These are phyloP conservation scores for Mycena floridula DNA, from an alignment of 768 basidiomycete genomes.

Conservation along the genomic window DNA sequence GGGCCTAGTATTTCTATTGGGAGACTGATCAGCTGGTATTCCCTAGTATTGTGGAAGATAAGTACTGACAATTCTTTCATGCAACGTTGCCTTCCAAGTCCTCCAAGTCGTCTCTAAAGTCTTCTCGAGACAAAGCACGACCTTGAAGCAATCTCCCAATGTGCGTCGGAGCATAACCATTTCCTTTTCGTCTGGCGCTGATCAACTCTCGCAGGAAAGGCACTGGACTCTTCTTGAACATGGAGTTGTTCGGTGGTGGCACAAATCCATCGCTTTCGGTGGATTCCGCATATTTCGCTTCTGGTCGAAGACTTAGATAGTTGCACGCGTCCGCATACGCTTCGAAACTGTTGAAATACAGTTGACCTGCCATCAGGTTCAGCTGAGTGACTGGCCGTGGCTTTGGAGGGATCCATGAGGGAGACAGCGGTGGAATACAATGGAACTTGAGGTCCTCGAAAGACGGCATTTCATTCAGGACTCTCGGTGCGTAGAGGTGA, in stretches of 20 bases:
- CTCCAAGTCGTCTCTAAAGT: constrained; percentile 2
- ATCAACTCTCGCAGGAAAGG: constrained; percentile 10
- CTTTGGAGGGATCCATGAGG: constrained; percentile 4
- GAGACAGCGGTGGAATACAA: constrained; percentile 15
- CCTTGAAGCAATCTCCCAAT: constrained; percentile 7
- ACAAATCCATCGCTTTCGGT: not conserved
- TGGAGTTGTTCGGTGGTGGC: not conserved
- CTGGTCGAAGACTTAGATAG: constrained; percentile 15
- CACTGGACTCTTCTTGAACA: constrained; percentile 18
- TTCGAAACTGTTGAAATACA: constrained; percentile 20
- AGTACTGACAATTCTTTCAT: too few species aligned
- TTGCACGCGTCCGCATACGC: constrained; percentile 20
- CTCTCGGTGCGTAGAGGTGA: constrained; percentile 20
- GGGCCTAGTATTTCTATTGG: too few species aligned
- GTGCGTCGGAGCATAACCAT: constrained; percentile 8
- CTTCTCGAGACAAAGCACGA: constrained; percentile 2
- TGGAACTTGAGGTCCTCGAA: constrained; percentile 14
- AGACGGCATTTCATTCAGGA: constrained; percentile 5
- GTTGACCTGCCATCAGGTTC: constrained; percentile 25
- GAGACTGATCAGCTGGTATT: too few species aligned
- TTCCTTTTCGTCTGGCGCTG: constrained; percentile 10
- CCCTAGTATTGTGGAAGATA: too few species aligned
- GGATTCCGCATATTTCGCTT: not conserved
- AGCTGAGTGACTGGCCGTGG: constrained; percentile 8
- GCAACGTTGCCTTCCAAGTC: too few species aligned